Evolutionary conservation across 441 rosid genomes (phyloP), one percentile per base, ranked within the genome.

Genomic region (Daphne laureola): DNA sequence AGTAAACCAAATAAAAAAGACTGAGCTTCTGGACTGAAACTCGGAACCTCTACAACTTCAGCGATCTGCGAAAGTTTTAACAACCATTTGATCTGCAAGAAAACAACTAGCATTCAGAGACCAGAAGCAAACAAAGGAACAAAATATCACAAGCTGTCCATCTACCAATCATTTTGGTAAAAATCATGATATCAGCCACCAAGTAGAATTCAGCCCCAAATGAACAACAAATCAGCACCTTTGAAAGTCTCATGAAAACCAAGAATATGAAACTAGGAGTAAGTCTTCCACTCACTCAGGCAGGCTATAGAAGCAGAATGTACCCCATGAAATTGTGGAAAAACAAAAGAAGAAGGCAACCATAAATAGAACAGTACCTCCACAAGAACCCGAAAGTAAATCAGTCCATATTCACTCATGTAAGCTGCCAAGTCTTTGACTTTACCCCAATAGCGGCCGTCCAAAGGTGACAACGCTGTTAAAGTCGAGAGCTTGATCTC

Each of bases 391-490:
- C 97, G 69, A 61, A 69, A 90, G 69, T 76, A 85, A 43, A 93
- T 87, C 31, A 90, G 71, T 0, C 95, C 96, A 56, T 71, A 93
- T 73, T 90, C 95, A 57, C 99, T 93, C 93, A 90, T 57, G 25
- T 71, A 78, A 58, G 93, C 80, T 49, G 99, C 83, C 73, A 90
- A 78, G 38, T 83, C 91, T 78, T 90, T 87, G 48, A 85, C 97
- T 75, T 75, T 75, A 1, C 78, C 72, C 96, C 99, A 83, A 45
- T 90, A 93, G 51, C 96, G 93, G 17, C 97, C 96, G 59, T 90
- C 97, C 79, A 93, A 61, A 38, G 97, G 96, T 0, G 96, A 90
- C 48, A 93, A 61, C 0, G 99, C 95, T 12, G 96, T 90, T 56
- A 87, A 83, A 63, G 62, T 75, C 14, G 95, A 85, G 43, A 90